phyloP scores from a whole-genome alignment of 164 flowering plant species.

The Vitis amurensis region DNA sequence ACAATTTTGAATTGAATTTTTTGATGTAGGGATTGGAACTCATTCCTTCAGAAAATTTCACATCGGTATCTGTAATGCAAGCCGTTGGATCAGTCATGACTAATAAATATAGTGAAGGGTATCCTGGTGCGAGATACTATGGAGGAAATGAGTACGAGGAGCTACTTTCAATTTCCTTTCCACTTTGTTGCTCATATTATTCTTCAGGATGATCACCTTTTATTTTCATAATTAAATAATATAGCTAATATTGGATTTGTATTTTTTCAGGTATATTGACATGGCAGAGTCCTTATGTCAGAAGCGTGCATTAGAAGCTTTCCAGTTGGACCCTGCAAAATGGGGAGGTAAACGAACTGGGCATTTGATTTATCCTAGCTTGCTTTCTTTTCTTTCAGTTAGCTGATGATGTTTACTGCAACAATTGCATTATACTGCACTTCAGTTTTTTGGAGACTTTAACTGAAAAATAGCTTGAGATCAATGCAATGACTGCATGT shows the following conservation, averaged over 20 bases:
- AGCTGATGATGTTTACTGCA: no score
- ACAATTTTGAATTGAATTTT: no score
- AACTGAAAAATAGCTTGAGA: no score
- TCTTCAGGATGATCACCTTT: no score
- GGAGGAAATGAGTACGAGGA: slow-evolving; percentile 95
- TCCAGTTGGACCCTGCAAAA: slow-evolving; percentile 86
- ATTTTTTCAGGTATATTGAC: slow-evolving; percentile 77
- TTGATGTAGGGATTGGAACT: slow-evolving; percentile 79
- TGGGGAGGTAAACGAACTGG: slow-evolving; percentile 79
- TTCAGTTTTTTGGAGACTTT: no score
- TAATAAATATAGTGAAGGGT: slow-evolving; percentile 99
- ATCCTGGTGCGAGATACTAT: slow-evolving; percentile 99
- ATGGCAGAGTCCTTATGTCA: slow-evolving; percentile 98
- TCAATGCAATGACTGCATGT: no score
- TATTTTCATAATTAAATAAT: not conserved
- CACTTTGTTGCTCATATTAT: not conserved
- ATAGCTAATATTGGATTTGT: slow-evolving; percentile 1
- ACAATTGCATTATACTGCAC: no score
- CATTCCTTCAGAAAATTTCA: slow-evolving; percentile 97
- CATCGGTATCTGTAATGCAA: slow-evolving; percentile 98
- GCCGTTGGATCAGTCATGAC: slow-evolving; percentile 99
- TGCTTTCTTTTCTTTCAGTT: no score
- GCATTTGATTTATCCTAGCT: no score
- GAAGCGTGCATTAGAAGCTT: slow-evolving; percentile 97
- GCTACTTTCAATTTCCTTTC: not conserved